Base-by-base conservation (phyloP, 2,329 filamentous ascomycete species). In the Sporothrix pallida region DNA sequence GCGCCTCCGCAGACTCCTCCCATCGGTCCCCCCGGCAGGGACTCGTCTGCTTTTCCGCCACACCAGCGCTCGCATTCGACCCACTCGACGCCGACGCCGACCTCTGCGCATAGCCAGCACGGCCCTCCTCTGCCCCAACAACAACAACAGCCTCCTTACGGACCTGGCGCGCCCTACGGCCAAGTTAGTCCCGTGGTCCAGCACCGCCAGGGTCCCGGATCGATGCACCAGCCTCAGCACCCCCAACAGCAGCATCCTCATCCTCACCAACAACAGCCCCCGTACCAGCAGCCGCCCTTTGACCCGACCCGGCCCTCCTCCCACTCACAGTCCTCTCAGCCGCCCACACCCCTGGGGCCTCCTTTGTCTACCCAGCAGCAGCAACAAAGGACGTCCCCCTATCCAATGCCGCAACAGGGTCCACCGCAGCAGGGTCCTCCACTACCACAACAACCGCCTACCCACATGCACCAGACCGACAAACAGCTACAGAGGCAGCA, bases 11-110 rank as follows among this genome's bases (percentile, higher is more conserved):
- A 87, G 76, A 86, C 85, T 72, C 84, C 87, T 13, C 86, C 86
- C 2, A 81, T 87, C 31, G 83, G 81, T n/a, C 83, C 83, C 12
- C 81, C 84, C 9, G 12, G 26, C 3, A 2, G 31, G 7, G 82
- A 81, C 69, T 77, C 74, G 7, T 52, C 74, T 1, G 20, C 82
- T 37, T 81, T 80, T 65, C 65, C 65, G 26, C 70, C 80, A 5
- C 82, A 86, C 73, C 84, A 85, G 75, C 82, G 88, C 77, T 88
- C 89, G 58, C 87, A 87, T 73, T 91, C 89, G 26, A 82, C 86
- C 6, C 87, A 90, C 72, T 90, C 89, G 13, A 86, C 85, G 37
- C 83, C 87, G 12, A 91, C 89, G 50, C 88, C 88, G n/a, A 89
- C 87, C 7, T 90, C 88, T 54, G 86, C 88, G 17, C 88, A 90